Base-by-base conservation (phyloP, 1,139 yeast genomes). In the Hyphopichia khmerensis region DNA sequence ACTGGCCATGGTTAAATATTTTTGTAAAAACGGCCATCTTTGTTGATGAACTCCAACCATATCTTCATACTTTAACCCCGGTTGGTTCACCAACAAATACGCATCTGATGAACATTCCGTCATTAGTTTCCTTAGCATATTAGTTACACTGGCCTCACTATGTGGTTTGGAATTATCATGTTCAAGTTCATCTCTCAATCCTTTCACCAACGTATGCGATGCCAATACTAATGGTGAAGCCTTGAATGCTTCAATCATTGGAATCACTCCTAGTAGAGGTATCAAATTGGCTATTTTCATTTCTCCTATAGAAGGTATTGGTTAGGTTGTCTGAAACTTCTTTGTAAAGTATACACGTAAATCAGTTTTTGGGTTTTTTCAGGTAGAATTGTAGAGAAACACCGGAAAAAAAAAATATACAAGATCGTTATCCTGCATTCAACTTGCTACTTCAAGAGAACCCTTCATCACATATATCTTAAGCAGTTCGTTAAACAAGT, bases 41-140 rank as follows among this genome's bases (percentile, higher is more conserved):
- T 71, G 68, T 39, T 62, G 62, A 23, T 60, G 55, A 1, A 33
- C 26, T 36, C 69, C 67, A 19, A 68, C 67, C 45, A 88, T 67
- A 60, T 88, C 96, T n/a, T 65, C 64, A 40, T 74, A 64, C 2
- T 62, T 61, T 42, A 88, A 60, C 0, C 95, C 95, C 0, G 96
- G 96, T 37, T 80, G 80, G 53, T 86, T 79, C 1, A 87, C 69
- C 14, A 88, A 61, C 2, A 89, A 54, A 51, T 84, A 86, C 1
- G 84, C 86, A 57, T 87, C 87, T 0, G 91, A 79, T 1, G 82
- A 66, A 55, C 96, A 89, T 35, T 74, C 71, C 2, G 81, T 79
- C 13, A 83, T 62, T 33, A 80, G 59, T 43, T 76, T 69, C 40
- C 74, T 69, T 14, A 82, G 55, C 45, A 82, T 56, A 37, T 69